Evolutionary conservation across 345 rosid species (phyloP).

Genomic region (Citrus inodora): DNA sequence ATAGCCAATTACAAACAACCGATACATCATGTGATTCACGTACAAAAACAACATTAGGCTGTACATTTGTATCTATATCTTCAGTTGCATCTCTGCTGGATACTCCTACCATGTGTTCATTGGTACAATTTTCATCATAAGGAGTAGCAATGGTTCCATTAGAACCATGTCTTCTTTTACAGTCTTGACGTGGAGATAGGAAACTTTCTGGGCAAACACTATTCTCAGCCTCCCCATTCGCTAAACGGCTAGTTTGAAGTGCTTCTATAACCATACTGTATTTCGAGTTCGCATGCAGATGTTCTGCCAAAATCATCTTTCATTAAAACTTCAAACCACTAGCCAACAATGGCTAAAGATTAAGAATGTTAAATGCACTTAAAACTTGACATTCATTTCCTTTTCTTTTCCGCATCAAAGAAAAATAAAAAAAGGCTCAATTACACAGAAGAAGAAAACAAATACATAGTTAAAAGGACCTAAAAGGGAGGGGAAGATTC

Average conservation of each 20-base stretch:
- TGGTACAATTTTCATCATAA: conserved; percentile 16
- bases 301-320: conserved; percentile 19
- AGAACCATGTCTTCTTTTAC: conserved; percentile 39
- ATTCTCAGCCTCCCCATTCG: conserved; percentile 43
- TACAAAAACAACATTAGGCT: conserved; percentile 36
- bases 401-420: background rate
- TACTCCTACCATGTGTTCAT: conserved; percentile 22
- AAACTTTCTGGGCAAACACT: conserved; percentile 15
- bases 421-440: background rate
- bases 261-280: conserved; percentile 58
- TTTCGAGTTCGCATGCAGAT: conserved; percentile 13
- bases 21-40: conserved; percentile 15
- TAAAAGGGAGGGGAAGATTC: background rate
- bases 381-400: background rate
- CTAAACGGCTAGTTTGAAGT: conserved; percentile 25
- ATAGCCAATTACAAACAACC: background rate
- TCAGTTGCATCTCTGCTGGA: conserved; percentile 20
- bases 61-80: conserved; percentile 19
- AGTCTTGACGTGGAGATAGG: conserved; percentile 28
- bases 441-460: background rate
- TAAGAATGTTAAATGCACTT: background rate
- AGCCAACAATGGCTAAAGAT: background rate
- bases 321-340: background rate
- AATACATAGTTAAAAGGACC: background rate
- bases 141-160: conserved; percentile 28